Conservation (phyloP, 1,139 yeast species). For the Debaryomyces coudertii region DNA sequence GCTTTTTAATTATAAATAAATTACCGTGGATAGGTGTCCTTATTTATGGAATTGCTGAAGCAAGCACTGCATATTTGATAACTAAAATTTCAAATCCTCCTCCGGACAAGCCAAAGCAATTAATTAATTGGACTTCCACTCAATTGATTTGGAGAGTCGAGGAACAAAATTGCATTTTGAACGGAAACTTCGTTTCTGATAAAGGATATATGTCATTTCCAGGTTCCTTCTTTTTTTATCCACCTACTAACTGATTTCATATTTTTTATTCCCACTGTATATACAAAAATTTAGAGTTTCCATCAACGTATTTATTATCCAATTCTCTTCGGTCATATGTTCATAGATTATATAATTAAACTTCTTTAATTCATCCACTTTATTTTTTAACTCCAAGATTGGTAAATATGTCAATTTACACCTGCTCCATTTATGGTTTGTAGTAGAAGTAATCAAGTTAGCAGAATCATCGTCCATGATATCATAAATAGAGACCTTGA, state of each 20-base stretch:
- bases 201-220: slow-evolving; percentile 11
- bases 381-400: slow-evolving; percentile 36
- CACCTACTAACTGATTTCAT: slow-evolving; percentile 13
- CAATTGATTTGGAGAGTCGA: slow-evolving; percentile 35
- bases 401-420: slow-evolving; percentile 45
- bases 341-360: slow-evolving; percentile 33
- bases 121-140: slow-evolving; percentile 35
- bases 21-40: slow-evolving; percentile 52
- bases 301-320: slow-evolving; percentile 19
- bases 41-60: slow-evolving; percentile 58
- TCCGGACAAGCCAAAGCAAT: slow-evolving; percentile 32
- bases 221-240: slow-evolving; percentile 8
- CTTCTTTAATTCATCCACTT: slow-evolving; percentile 36
- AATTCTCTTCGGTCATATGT: slow-evolving; percentile 14
- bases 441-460: slow-evolving; percentile 28
- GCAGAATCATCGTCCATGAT: slow-evolving; percentile 14
- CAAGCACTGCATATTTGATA: slow-evolving; percentile 56
- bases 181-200: slow-evolving; percentile 10
- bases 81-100: slow-evolving; percentile 58
- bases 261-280: slow-evolving; percentile 25
- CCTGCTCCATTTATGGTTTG: slow-evolving; percentile 42
- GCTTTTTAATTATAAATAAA: slow-evolving; percentile 41
- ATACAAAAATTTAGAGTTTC: slow-evolving; percentile 32
- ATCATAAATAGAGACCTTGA: slow-evolving; percentile 21
- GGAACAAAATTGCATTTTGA: slow-evolving; percentile 10